phyloP scores from a whole-genome alignment of 2,329 filamentous ascomycete species.

The Penicillium sp. region DNA sequence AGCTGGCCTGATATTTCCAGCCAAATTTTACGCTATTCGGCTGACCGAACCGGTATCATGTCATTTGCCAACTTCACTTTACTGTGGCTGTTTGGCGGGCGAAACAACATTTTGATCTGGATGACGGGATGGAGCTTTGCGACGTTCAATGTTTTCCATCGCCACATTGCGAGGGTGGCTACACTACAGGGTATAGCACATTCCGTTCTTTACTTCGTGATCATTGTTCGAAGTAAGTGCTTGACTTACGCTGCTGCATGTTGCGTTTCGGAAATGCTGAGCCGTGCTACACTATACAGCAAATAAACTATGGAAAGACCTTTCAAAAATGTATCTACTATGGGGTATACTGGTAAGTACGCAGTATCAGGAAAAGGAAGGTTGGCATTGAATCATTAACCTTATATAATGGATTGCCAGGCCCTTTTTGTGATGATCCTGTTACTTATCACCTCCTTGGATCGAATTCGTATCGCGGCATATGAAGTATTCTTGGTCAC shows the following conservation, averaged over 20 bases:
- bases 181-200: conserved; percentile 61
- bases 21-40: conserved; percentile 53
- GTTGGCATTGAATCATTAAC: background rate
- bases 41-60: conserved; percentile 61
- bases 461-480: conserved; percentile 42
- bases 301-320: conserved; percentile 24
- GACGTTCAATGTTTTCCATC: conserved; percentile 64
- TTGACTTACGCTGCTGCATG: background rate
- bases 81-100: conserved; percentile 62
- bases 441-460: conserved; percentile 44
- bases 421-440: conserved; percentile 39
- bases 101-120: conserved; percentile 64
- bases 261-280: background rate
- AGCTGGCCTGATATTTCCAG: conserved; percentile 27
- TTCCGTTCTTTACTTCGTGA: conserved; percentile 54
- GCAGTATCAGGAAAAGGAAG: background rate
- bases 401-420: conserved; percentile 11
- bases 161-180: conserved; percentile 60
- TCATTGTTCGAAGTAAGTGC: conserved; percentile 27
- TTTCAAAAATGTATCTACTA: conserved; percentile 28
- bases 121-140: conserved; percentile 65
- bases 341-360: conserved; percentile 30
- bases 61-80: conserved; percentile 61
- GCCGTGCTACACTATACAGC: conserved; percentile 8
- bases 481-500: conserved; percentile 44